Evolutionary conservation across 1,284 basidiomycete genomes (phyloP), one percentile per base, ranked within the genome.

Genomic region (Apiotrichum sp.): DNA sequence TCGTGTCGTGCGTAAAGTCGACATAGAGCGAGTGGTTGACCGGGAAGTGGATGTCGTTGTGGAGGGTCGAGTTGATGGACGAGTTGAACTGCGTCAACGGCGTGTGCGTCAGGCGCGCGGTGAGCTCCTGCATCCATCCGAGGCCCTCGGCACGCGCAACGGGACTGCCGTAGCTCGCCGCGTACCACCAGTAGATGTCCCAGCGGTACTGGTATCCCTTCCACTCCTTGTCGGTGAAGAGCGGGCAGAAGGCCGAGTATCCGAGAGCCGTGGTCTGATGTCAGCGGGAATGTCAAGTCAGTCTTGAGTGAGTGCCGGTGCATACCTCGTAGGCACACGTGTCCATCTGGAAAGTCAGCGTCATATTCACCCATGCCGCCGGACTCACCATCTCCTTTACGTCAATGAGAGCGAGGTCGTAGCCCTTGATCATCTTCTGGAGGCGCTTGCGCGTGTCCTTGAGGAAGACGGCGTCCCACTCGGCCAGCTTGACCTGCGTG

Each of bases 381-480:
- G 2, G 83, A 55, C 61, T 48, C 51, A 67, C 65, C 54, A 68
- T 63, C 48, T 75, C 65, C 49, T 68, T 66, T 2, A 87, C 78
- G 66, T 93, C 89, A 62, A 85, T 82, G 42, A 85, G 80, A 7
- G 80, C 80, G 42, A 93, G 70, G 8, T 84, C 78, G 56, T 86
- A 85, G 0, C 89, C 91, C 3, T 80, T 63, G 45, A 86, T 67
- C 62, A 83, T 74, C 14, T 77, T 74, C 56, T 84, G 79, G 6
- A 93, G 70, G n/a, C 91, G 80, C 53, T 79, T 75, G 36, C 76
- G 77, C 0, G 91, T 87, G 47, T 83, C 78, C 51, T 80, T 76
- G 39, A 95, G 82, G 73, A 90, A 95, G 3, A 84, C 81, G 0
- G 73, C 67, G 1, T 84, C 80, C 89, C 89, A 93, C 59, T 80